Evolutionary conservation across 768 basidiomycete species (phyloP), one percentile per base, ranked within the genome.

Genomic region (Panellus pusillus): DNA sequence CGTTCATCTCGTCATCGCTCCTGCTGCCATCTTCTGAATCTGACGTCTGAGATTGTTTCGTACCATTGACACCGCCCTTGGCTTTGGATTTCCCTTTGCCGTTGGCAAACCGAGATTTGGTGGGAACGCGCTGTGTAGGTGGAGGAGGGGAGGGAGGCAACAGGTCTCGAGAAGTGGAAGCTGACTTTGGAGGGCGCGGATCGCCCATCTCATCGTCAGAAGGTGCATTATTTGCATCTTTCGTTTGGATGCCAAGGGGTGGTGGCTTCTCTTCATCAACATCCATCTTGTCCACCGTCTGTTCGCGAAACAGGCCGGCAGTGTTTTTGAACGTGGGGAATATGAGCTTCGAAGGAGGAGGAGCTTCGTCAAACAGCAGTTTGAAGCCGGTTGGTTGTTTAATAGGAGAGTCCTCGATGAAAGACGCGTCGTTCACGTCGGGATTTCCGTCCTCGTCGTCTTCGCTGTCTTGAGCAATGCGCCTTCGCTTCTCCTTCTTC

Each of bases 91-190:
- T 76, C 12, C 65, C 66, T 64, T 72, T 67, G 27, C 56, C 64
- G 61, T 65, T 71, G 47, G 47, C 52, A 47, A 65, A 57, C 47
- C 57, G 61, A 43, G 57, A 56, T 19, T 58, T 60, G 19, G 63
- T 54, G 6, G 51, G 29, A 29, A 40, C 39, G 17, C 61, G 65
- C 28, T 65, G 56, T 35, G 70, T 64, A 19, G 69, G 70, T 3
- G 78, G 77, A 15, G 85, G 83, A n/a, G 88, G 88, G 15, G 89
- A 87, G 15, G 87, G 87, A 7, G 86, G 85, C 47, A 89, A 65
- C 44, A 88, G 76, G 24, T 66, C 62, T 7, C 71, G 68, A 44
- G 43, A 35, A 56, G 20, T 50, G 47, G 27, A 50, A 59, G 31
- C 60, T 50, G 38, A 50, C 43, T 36, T 35, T n/a, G 58, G 58